A percentile compares a stretch with the other conserved stretches of the same genome.
Conservation (phyloP, 2,329 filamentous ascomycete genomes). For the Xenosphaeropsis pyriputrescens region DNA sequence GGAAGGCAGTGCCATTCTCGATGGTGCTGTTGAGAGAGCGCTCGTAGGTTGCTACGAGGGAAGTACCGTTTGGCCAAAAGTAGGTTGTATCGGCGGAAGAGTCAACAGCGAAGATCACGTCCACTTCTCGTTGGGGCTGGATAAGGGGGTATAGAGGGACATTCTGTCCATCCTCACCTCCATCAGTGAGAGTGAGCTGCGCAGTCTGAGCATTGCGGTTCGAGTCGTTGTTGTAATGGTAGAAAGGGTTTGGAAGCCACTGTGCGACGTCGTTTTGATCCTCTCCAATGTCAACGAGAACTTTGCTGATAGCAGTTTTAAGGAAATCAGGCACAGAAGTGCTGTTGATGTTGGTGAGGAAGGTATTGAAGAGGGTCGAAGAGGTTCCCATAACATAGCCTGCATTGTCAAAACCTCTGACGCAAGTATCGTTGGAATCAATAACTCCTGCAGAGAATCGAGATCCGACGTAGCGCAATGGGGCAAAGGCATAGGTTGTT, state of each 20-base stretch:
- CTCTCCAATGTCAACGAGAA: conserved; percentile 40
- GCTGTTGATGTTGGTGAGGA: conserved; percentile 49
- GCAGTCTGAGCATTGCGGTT: conserved; percentile 38
- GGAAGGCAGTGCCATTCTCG: conserved; percentile 56
- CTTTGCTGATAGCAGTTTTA: conserved; percentile 30
- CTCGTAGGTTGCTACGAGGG: conserved; percentile 59
- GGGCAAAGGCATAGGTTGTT: conserved; percentile 55
- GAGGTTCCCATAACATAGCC: conserved; percentile 80
- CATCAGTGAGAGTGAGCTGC: conserved; percentile 60
- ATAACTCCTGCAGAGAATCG: conserved; percentile 52
- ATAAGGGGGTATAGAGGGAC: conserved; percentile 67
- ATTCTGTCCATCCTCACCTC: conserved; percentile 66
- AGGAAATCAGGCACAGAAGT: conserved; percentile 29
- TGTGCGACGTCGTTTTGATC: conserved; percentile 59
- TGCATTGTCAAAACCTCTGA: conserved; percentile 69
- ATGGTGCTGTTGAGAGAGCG: conserved; percentile 42
- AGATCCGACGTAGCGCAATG: conserved; percentile 57
- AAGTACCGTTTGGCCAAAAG: conserved; percentile 65
- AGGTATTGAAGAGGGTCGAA: conserved; percentile 70
- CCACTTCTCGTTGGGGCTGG: conserved; percentile 55
- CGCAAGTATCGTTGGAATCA: conserved; percentile 40
- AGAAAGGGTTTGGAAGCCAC: conserved; percentile 66
- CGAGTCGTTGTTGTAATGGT: conserved; percentile 39
- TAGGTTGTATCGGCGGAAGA: conserved; percentile 56
- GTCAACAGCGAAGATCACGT: conserved; percentile 72